Evolutionary conservation across 2,329 filamentous ascomycete species (phyloP).

Genomic region (Fusarium verrucosum): DNA sequence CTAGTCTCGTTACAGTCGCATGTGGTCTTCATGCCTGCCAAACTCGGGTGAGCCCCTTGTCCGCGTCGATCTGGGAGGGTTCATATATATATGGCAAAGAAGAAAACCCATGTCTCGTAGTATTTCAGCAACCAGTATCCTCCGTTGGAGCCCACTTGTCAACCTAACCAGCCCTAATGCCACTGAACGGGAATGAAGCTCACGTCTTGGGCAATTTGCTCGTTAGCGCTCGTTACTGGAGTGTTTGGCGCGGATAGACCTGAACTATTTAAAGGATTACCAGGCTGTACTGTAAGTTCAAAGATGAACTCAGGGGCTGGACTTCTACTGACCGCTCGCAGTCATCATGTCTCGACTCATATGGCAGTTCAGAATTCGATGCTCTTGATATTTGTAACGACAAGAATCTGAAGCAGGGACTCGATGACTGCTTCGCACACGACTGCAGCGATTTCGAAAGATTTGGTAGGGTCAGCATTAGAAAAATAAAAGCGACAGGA

Average conservation of each 20-base stretch:
- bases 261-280: slow-evolving; percentile 22
- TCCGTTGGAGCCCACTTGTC: not conserved
- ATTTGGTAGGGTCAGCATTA: slow-evolving; percentile 21
- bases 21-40: slow-evolving; percentile 10
- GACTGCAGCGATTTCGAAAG: slow-evolving; percentile 34
- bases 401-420: not conserved
- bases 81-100: slow-evolving; percentile 15
- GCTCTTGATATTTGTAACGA: slow-evolving; percentile 25
- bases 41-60: slow-evolving; percentile 21
- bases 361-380: not conserved
- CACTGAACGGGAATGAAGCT: slow-evolving; percentile 34
- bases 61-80: slow-evolving; percentile 11
- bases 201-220: slow-evolving; percentile 31
- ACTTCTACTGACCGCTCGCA: not conserved
- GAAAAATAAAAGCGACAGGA: not conserved
- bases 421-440: slow-evolving; percentile 25
- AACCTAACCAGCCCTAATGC: slow-evolving; percentile 22
- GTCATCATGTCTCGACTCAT: slow-evolving; percentile 15
- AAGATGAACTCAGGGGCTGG: not conserved
- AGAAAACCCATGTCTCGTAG: slow-evolving; percentile 1
- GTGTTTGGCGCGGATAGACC: slow-evolving; percentile 16
- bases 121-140: not conserved
- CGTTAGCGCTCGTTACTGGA: slow-evolving; percentile 23
- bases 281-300: slow-evolving; percentile 21
- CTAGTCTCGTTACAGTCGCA: slow-evolving; percentile 26